A percentile compares a stretch with the other conserved stretches of the same genome.
These are phyloP conservation scores for Tylopilus rubrobrunneus DNA, from an alignment of 768 basidiomycete genomes.

Conservation along the genomic window DNA sequence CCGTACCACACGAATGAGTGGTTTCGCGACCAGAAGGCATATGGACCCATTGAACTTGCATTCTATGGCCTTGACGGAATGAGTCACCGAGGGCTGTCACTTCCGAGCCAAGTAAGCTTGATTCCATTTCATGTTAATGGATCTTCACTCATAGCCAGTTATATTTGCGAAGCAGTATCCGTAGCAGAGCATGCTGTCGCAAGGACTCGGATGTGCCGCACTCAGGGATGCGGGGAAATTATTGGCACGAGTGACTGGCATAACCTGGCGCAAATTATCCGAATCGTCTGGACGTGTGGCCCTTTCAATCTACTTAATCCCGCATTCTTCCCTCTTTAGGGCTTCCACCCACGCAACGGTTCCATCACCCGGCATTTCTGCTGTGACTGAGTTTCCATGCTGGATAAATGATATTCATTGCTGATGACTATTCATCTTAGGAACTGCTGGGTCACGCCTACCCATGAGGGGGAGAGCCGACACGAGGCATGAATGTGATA, in stretches of 20 bases:
- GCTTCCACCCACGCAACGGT: slow-evolving; percentile 12
- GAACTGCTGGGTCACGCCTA: slow-evolving; percentile 10
- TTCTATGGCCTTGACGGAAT: slow-evolving; percentile 4
- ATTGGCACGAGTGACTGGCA: background rate
- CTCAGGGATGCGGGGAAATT: background rate
- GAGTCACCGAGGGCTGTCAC: background rate
- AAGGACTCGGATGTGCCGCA: slow-evolving; percentile 1
- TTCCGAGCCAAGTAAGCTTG: background rate
- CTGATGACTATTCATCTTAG: slow-evolving; percentile 1
- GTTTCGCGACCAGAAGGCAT: slow-evolving; percentile 9
- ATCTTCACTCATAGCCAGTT: background rate
- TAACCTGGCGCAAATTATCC: background rate
- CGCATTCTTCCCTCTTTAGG: slow-evolving; percentile 23
- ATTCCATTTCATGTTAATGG: slow-evolving; percentile 6
- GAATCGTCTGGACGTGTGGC: background rate
- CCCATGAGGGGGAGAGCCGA: slow-evolving; percentile 8
- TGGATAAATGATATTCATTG: slow-evolving; percentile 4
- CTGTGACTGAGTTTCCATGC: slow-evolving; percentile 12
- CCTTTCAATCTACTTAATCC: slow-evolving; percentile 18
- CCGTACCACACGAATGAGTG: background rate
- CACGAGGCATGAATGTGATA: slow-evolving; percentile 16
- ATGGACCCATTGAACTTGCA: background rate
- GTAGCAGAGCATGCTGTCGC: background rate
- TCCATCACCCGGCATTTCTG: slow-evolving; percentile 8
- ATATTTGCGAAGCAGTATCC: slow-evolving; percentile 8